These are phyloP conservation scores for Cladophialophora immunda DNA, from an alignment of 2,329 filamentous ascomycete genomes.

Conservation along the genomic window DNA sequence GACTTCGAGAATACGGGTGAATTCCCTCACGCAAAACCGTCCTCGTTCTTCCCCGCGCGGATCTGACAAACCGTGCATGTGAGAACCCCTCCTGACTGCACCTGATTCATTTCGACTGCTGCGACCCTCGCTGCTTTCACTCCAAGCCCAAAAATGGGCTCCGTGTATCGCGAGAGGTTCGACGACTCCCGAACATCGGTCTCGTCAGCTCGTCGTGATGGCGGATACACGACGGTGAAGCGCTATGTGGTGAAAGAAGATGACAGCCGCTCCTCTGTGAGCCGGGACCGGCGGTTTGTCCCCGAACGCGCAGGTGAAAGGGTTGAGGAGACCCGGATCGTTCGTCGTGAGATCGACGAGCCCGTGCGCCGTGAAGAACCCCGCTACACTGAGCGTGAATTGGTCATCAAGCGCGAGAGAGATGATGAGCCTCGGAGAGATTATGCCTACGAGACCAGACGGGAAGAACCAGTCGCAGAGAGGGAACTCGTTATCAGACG, in stretches of 20 bases:
- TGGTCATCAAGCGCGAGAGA: conserved; percentile 36
- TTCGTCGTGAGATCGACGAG: conserved; percentile 48
- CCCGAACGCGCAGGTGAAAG: conserved; percentile 47
- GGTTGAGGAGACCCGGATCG: conserved; percentile 58
- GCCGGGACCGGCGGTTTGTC: conserved; percentile 49
- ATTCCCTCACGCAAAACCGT: background rate
- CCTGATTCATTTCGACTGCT: background rate
- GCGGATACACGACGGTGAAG: conserved; percentile 64
- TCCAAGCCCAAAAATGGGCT: conserved; percentile 34
- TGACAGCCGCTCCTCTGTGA: conserved; percentile 48
- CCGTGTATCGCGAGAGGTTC: conserved; percentile 49
- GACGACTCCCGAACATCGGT: conserved; percentile 47
- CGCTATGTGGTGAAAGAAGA: conserved; percentile 62
- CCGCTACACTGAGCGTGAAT: conserved; percentile 35
- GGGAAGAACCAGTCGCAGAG: conserved; percentile 48
- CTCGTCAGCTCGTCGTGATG: conserved; percentile 48
- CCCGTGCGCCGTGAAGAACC: conserved; percentile 41
- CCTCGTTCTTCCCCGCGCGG: background rate
- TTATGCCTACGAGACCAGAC: conserved; percentile 47
- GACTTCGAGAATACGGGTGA: background rate
- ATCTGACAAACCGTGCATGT: conserved; percentile 9
- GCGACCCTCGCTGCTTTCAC: background rate
- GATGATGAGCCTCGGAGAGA: conserved; percentile 40
- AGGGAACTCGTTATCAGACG: conserved; percentile 56
- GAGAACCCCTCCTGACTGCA: background rate